phyloP scores from a whole-genome alignment of 306 rosid genomes.

The Begonia loranthoides region DNA sequence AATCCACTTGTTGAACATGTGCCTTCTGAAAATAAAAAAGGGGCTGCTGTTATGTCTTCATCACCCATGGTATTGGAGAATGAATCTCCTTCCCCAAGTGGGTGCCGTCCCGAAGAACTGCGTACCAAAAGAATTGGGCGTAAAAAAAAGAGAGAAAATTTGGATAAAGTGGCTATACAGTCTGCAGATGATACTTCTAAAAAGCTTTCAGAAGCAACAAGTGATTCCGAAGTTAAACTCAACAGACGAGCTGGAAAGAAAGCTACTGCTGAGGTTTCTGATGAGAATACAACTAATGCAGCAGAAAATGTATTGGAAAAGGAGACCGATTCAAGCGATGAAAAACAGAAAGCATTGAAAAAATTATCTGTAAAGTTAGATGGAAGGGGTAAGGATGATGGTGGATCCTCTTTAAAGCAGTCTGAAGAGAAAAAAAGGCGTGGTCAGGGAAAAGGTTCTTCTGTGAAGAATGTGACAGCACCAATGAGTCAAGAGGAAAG shows the following conservation, averaged over 20 bases:
- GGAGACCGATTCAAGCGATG: conserved; percentile 39
- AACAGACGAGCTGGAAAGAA: conserved; percentile 30
- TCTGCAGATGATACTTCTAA: conserved; percentile 28
- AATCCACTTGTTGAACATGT: conserved; percentile 31
- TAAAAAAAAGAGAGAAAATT: conserved; percentile 28
- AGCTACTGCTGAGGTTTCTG: conserved; percentile 22
- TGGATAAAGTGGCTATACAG: conserved; percentile 23
- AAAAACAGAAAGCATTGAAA: conserved; percentile 33
- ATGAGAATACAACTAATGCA: conserved; percentile 28
- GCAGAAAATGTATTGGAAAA: conserved; percentile 21
- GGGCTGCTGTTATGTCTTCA: conserved; percentile 22
- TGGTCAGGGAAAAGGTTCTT: conserved; percentile 25
- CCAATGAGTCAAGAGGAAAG: conserved; percentile 32
- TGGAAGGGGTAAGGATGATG: conserved; percentile 24
- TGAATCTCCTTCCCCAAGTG: conserved; percentile 44
- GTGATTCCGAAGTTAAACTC: conserved; percentile 46
- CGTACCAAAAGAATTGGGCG: conserved; percentile 31
- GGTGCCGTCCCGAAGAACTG: conserved; percentile 27
- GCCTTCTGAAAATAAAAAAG: conserved; percentile 32
- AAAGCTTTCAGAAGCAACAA: conserved; percentile 35
- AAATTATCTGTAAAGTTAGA: conserved; percentile 40
- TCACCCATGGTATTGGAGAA: conserved; percentile 34
- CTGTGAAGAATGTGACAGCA: conserved; percentile 28
- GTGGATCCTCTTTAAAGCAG: conserved; percentile 31
- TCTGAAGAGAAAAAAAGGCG: conserved; percentile 37